These are phyloP conservation scores for Punctularia strigosozonata DNA, from an alignment of 768 basidiomycete genomes.

Conservation along the genomic window DNA sequence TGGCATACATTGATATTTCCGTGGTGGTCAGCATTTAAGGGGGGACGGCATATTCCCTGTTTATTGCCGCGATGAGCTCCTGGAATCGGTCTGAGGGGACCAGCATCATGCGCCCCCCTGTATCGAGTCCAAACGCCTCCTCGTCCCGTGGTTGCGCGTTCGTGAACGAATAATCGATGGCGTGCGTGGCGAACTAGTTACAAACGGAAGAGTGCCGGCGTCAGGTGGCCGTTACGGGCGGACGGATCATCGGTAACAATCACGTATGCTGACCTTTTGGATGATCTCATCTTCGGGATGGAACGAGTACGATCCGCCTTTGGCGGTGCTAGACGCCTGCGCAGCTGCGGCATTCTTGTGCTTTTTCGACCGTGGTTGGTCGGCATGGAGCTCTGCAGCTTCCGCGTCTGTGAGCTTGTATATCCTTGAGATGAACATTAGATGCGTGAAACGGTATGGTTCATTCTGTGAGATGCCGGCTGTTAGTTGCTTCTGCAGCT, in stretches of 20 bases:
- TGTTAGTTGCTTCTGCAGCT: not conserved
- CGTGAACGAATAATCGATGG: constrained; percentile 43
- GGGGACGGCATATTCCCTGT: constrained; percentile 14
- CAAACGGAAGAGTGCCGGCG: constrained; percentile 1
- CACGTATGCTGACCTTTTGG: constrained; percentile 35
- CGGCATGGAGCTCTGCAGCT: constrained; percentile 36
- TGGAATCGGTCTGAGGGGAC: constrained; percentile 33
- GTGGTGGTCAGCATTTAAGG: constrained; percentile 5
- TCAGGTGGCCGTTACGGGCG: constrained; percentile 1
- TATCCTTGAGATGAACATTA: constrained; percentile 64
- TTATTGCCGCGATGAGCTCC: constrained; percentile 23
- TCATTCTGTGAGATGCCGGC: constrained; percentile 26
- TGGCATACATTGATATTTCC: not conserved
- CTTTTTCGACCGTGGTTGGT: constrained; percentile 20
- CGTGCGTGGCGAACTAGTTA: constrained; percentile 35
- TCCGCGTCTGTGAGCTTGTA: constrained; percentile 68
- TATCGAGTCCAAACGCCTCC: constrained; percentile 65
- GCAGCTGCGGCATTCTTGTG: constrained; percentile 26
- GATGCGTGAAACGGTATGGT: constrained; percentile 63
- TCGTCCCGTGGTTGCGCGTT: constrained; percentile 40
- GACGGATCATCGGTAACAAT: not conserved
- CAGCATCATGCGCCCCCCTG: constrained; percentile 54
- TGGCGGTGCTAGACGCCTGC: constrained; percentile 17
- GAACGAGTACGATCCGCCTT: constrained; percentile 56
- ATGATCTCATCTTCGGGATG: constrained; percentile 82